Evolutionary conservation across 1,284 basidiomycete species (phyloP).

Genomic region (Amylostereum chailletii): DNA sequence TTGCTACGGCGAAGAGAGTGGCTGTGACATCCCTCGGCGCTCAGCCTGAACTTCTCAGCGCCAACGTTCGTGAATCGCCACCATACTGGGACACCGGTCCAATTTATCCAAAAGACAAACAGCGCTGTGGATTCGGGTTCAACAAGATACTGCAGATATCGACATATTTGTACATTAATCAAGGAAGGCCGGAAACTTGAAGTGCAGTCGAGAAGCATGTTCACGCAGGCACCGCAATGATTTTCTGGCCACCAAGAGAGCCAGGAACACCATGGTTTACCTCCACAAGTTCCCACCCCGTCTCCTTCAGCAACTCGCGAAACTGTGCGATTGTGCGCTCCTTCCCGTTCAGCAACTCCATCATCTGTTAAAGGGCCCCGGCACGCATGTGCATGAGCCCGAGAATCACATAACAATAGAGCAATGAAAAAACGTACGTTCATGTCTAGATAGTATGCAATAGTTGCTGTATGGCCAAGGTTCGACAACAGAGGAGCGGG

Average conservation of each 20-base stretch:
- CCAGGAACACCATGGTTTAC: constrained; percentile 4
- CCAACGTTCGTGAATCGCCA: too few species aligned
- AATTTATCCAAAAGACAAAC: too few species aligned
- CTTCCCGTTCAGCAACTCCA: constrained; percentile 9
- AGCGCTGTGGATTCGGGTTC: too few species aligned
- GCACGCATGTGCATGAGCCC: not conserved
- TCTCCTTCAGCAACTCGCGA: constrained; percentile 8
- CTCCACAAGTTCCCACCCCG: constrained; percentile 10
- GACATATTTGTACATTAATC: too few species aligned
- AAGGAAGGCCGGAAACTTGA: too few species aligned
- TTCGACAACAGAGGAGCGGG: constrained; percentile 13
- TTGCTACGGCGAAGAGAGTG: too few species aligned
- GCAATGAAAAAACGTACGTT: constrained; percentile 7
- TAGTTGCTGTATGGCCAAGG: constrained; percentile 2
- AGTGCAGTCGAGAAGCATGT: not conserved
- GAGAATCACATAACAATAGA: not conserved
- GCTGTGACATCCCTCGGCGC: too few species aligned
- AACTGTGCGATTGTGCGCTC: constrained; percentile 12
- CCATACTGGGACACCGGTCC: too few species aligned
- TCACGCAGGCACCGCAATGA: constrained; percentile 5
- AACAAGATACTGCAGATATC: not conserved
- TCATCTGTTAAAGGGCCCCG: constrained; percentile 7
- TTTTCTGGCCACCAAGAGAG: constrained; percentile 1
- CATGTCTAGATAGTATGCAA: constrained; percentile 7
- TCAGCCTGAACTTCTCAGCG: too few species aligned